phyloP scores from a whole-genome alignment of 2,329 filamentous ascomycete species.

The Neofusicoccum cordaticola region DNA sequence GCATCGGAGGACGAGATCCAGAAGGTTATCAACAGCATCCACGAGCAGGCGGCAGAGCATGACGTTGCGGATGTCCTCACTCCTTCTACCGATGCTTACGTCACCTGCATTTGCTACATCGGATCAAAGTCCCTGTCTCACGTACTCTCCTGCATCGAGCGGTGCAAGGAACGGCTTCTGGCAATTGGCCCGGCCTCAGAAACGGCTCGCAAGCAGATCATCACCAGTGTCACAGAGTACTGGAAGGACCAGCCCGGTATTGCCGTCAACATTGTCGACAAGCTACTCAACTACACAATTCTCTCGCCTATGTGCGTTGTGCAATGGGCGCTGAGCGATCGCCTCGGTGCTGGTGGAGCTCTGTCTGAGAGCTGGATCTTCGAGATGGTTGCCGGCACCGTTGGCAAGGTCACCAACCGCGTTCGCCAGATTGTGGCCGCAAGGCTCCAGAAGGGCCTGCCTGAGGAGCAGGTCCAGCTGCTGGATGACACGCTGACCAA shows the following conservation, averaged over 20 bases:
- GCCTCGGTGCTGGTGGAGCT: conserved; percentile 60
- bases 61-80: conserved; percentile 72
- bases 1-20: conserved; percentile 84
- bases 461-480: conserved; percentile 56
- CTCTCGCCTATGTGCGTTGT: conserved; percentile 81
- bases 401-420: conserved; percentile 84
- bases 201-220: conserved; percentile 79
- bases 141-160: conserved; percentile 91
- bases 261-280: conserved; percentile 89
- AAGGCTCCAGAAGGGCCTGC: conserved; percentile 56
- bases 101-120: conserved; percentile 89
- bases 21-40: conserved; percentile 73
- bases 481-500: conserved; percentile 65
- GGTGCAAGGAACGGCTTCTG: conserved; percentile 84
- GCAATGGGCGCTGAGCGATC: conserved; percentile 79
- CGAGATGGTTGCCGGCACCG: conserved; percentile 85
- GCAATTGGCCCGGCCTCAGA: conserved; percentile 73
- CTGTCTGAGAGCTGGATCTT: conserved; percentile 76
- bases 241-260: conserved; percentile 92
- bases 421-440: conserved; percentile 75
- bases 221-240: conserved; percentile 85
- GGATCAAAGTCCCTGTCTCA: conserved; percentile 96
- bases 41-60: conserved; percentile 69
- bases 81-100: conserved; percentile 87
- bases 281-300: conserved; percentile 95